A percentile compares a stretch with the other conserved stretches of the same genome.
These are phyloP conservation scores for Vitis vinifera DNA, from an alignment of 164 flowering plant genomes.

Conservation along the genomic window ASM3070453v1 NC_081814.1:5230001-5230500, in stretches of 20 bases:
- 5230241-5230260: constrained; percentile 29
- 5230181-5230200: constrained; percentile 30
- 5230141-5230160: constrained; percentile 31
- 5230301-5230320: constrained; percentile 33
- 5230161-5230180: constrained; percentile 26
- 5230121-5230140: constrained; percentile 35
- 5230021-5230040: constrained; percentile 23
- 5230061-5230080: constrained; percentile 34
- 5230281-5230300: constrained; percentile 41
- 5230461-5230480: constrained; percentile 34
- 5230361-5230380: constrained; percentile 30
- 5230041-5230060: constrained; percentile 39
- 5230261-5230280: constrained; percentile 19
- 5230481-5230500: constrained; percentile 34
- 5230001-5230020: constrained; percentile 25
- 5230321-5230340: constrained; percentile 34
- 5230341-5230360: constrained; percentile 34
- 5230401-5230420: constrained; percentile 37
- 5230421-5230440: constrained; percentile 33
- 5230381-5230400: constrained; percentile 19
- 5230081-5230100: constrained; percentile 29
- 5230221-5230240: constrained; percentile 35
- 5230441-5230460: constrained; percentile 29
- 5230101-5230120: constrained; percentile 30
- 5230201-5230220: constrained; percentile 26